A percentile compares a stretch with the other conserved stretches of the same genome.
Conservation (phyloP, 495 filamentous ascomycete species). For the Wilcoxina mikolae region DNA sequence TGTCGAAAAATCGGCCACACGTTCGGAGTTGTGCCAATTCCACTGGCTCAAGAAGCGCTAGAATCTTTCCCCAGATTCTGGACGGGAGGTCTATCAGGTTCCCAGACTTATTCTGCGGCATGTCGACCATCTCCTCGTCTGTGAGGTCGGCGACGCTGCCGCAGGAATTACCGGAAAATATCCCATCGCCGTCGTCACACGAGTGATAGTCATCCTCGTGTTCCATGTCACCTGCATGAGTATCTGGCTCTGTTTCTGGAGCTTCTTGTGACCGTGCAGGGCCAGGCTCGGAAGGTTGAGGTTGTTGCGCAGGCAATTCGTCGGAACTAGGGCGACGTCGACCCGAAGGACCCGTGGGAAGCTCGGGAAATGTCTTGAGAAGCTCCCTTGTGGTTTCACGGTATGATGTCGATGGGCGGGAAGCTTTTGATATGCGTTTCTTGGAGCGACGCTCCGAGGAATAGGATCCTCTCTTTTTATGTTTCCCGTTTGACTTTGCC, state of each 20-base stretch:
- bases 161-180: conserved; percentile 4
- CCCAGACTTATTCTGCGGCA: not conserved
- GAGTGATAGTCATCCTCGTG: not conserved
- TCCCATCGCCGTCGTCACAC: not conserved
- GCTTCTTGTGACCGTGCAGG: not conserved
- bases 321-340: not conserved
- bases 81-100: conserved; percentile 7
- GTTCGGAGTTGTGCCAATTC: conserved; percentile 16
- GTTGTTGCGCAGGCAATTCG: not conserved
- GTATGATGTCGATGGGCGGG: not conserved
- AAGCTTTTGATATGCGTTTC: not conserved
- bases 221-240: not conserved
- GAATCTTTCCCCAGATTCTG: conserved; percentile 16
- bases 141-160: not conserved
- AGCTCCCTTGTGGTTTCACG: conserved; percentile 3
- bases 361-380: conserved; percentile 3
- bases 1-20: conserved; percentile 20
- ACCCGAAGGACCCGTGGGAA: conserved; percentile 7
- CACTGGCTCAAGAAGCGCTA: conserved; percentile 13
- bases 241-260: not conserved
- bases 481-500: not conserved
- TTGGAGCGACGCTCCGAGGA: not conserved
- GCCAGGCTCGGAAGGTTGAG: not conserved
- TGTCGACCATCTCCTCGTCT: not conserved
- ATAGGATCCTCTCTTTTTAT: not conserved